Conservation (phyloP, 257 asterid genomes). For the Ehretia macrophylla region DNA sequence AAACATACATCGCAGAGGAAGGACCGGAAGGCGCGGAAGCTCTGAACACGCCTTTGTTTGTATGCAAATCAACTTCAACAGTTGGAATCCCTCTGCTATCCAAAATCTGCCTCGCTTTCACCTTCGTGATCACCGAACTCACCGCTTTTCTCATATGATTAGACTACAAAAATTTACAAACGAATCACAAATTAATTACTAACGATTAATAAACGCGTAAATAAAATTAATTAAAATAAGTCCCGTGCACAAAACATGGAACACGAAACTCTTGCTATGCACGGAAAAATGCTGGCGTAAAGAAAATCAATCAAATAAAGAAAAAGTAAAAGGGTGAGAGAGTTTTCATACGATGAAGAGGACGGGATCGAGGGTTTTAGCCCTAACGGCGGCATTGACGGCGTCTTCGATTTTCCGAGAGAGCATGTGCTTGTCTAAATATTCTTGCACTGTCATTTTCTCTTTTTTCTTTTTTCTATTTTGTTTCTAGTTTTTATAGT, state of each 20-base stretch:
- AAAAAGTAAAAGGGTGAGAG: background rate
- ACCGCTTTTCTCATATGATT: slow-evolving; percentile 91
- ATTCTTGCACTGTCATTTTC: slow-evolving; percentile 93
- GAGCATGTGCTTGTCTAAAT: slow-evolving; percentile 82
- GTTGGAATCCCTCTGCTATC: slow-evolving; percentile 99
- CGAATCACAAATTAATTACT: background rate
- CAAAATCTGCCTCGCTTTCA: slow-evolving; percentile 88
- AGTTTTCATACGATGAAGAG: slow-evolving; percentile 58
- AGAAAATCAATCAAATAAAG: background rate
- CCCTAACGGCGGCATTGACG: slow-evolving; percentile 98
- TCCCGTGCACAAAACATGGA: background rate
- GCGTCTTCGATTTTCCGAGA: slow-evolving; percentile 97
- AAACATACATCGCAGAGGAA: slow-evolving; percentile 68
- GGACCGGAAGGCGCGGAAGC: slow-evolving; percentile 84
- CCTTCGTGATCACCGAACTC: slow-evolving; percentile 81
- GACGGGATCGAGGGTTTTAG: slow-evolving; percentile 90
- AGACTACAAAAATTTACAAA: slow-evolving; percentile 36
- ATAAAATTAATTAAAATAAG: background rate
- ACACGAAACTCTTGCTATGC: no score
- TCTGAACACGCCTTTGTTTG: slow-evolving; percentile 87
- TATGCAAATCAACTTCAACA: slow-evolving; percentile 90
- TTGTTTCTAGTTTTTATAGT: background rate
- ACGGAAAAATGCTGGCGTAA: no score
- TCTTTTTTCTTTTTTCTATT: background rate
- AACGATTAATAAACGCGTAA: background rate